phyloP scores from a whole-genome alignment of 768 basidiomycete species.

The Guyanaporus albipodus region DNA sequence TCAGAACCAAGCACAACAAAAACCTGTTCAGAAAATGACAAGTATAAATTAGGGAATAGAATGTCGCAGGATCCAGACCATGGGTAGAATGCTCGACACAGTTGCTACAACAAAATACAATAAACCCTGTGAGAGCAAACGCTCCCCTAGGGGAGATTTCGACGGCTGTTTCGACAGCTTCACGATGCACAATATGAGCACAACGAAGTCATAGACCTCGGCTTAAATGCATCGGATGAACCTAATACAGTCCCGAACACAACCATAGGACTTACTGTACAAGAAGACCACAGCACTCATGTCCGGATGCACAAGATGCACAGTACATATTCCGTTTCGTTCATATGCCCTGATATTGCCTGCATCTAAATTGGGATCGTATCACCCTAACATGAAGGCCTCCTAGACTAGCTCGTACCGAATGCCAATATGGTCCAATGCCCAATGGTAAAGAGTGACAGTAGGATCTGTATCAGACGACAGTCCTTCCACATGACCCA shows the following conservation, averaged over 20 bases:
- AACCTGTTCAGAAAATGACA: slow-evolving; percentile 2
- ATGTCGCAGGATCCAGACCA: neutral
- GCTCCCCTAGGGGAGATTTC: slow-evolving; percentile 8
- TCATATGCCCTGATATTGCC: neutral
- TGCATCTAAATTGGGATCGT: slow-evolving; percentile 5
- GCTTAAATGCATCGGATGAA: slow-evolving; percentile 11
- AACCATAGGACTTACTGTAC: slow-evolving; percentile 14
- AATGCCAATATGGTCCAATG: slow-evolving; percentile 21
- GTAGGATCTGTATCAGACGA: slow-evolving; percentile 9
- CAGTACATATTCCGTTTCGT: slow-evolving; percentile 1
- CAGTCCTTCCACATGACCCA: slow-evolving; percentile 28
- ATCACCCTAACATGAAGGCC: no score
- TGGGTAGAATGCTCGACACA: neutral
- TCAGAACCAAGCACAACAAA: slow-evolving; percentile 3
- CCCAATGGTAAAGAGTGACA: slow-evolving; percentile 17
- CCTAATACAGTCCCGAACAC: neutral
- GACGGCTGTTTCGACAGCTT: slow-evolving; percentile 13
- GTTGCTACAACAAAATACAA: slow-evolving; percentile 8
- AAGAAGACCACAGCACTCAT: slow-evolving; percentile 2
- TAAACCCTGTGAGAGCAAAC: slow-evolving; percentile 16
- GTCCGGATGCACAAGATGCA: neutral
- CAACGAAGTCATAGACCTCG: slow-evolving; percentile 17
- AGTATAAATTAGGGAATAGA: neutral
- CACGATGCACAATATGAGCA: slow-evolving; percentile 13
- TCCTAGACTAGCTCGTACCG: slow-evolving; percentile 1